Base-by-base conservation (phyloP, 1,284 basidiomycete genomes). In the Pterulicium gracile region DNA sequence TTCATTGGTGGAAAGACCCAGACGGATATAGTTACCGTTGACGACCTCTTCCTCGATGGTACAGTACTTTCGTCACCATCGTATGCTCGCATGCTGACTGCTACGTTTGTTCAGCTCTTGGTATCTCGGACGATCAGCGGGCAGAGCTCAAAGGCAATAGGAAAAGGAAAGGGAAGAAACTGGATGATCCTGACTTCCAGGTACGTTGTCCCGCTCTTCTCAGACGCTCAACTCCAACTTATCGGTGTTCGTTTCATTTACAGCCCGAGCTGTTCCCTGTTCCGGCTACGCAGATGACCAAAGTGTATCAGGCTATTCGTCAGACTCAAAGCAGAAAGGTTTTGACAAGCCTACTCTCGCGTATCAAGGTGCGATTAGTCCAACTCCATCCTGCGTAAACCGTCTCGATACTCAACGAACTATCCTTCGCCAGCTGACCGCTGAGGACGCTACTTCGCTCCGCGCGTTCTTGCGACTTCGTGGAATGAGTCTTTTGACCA, bases 1-100 rank as follows among this genome's bases (percentile, higher is more conserved):
- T 89, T 81, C 55, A 90, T 98, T 52, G 96, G 96, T 52, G 96
- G 96, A 21, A 98, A 98, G 69, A 98, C 94, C 0, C 96, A 99
- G 66, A 98, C 96, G 0, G 96, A 98, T 61, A 75, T 98, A 17
- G 81, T 73, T 5, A 86, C 84, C 14, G 95, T 98, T 82, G 92
- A 96, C 61, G 91, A 98, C 56, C 72, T 98, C 7, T 93, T 89
- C 66, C 78, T 98, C 35, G 93, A 98, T 57, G 93, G 90, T 91
- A 56, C 19, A 20, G n/a, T 24, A 42, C n/a, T 32, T 32, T 48
- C 36, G 21, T 19, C 4, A 3, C 48, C 24, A 13, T 40, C 24
- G 19, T 20, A 13, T 49, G 15, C 47, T 49, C 40, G 32, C 18
- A 43, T 52, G 22, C 49, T 24, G 36, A 50, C 21, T 41, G 15